phyloP scores from a whole-genome alignment of 2,329 filamentous ascomycete genomes.

The Ilyonectria sp. region DNA sequence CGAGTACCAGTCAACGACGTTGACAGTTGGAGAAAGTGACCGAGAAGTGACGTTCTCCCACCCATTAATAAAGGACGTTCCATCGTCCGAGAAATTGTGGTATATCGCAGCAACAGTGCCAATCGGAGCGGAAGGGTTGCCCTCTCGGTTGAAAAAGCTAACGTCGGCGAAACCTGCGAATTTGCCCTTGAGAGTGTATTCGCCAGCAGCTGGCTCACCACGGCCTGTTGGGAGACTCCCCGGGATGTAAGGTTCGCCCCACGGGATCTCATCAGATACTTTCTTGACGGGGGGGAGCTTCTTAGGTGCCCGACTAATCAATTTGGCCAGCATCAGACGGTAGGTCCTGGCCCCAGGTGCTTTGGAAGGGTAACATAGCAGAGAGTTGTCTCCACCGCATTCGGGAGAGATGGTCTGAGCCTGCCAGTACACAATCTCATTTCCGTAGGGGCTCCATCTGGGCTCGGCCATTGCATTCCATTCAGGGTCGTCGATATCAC shows the following conservation, averaged over 20 bases:
- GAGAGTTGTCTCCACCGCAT: slow-evolving; percentile 61
- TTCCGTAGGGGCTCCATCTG: slow-evolving; percentile 58
- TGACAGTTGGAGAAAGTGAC: slow-evolving; percentile 41
- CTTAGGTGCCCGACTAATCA: slow-evolving; percentile 47
- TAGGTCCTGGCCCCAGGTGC: slow-evolving; percentile 55
- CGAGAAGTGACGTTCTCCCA: slow-evolving; percentile 21
- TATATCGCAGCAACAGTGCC: slow-evolving; percentile 9
- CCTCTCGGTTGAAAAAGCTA: background rate
- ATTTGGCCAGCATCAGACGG: slow-evolving; percentile 58
- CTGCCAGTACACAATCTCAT: slow-evolving; percentile 60
- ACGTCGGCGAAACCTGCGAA: slow-evolving; percentile 16
- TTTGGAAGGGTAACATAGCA: slow-evolving; percentile 58
- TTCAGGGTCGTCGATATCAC: slow-evolving; percentile 58
- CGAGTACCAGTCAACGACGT: slow-evolving; percentile 55
- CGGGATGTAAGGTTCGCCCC: slow-evolving; percentile 17
- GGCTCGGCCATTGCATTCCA: slow-evolving; percentile 66
- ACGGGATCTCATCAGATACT: slow-evolving; percentile 17
- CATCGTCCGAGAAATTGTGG: slow-evolving; percentile 24
- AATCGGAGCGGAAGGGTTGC: background rate
- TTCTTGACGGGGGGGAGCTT: slow-evolving; percentile 41
- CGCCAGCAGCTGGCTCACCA: background rate
- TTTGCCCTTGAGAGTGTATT: slow-evolving; percentile 18
- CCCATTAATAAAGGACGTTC: slow-evolving; percentile 8
- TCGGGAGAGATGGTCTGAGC: slow-evolving; percentile 54
- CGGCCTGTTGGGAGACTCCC: background rate